Percentiles rank a stretch among this genome's conserved stretches.
Conservation (phyloP, 139 green algal species). For the Volvox africanus region DNA sequence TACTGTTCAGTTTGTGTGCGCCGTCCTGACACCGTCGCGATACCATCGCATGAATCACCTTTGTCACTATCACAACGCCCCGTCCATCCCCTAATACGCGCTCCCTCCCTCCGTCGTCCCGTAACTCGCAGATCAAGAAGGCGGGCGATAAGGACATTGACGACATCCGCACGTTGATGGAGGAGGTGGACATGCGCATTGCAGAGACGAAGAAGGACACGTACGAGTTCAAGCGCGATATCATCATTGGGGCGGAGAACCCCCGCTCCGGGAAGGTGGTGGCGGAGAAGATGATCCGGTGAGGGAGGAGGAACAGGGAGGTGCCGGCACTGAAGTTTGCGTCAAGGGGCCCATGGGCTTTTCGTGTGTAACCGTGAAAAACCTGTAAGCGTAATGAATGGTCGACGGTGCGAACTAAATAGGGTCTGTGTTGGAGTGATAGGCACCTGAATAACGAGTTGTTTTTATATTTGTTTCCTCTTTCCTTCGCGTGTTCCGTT, state of each 20-base stretch:
- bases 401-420: no score
- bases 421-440: no score
- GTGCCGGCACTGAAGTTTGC: no score
- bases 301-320: neutral
- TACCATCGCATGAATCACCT: neutral
- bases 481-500: no score
- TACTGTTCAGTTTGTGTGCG: no score
- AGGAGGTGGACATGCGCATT: slow-evolving; percentile 85
- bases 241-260: slow-evolving; percentile 87
- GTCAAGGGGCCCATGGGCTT: no score
- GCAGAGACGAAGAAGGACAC: slow-evolving; percentile 83
- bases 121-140: slow-evolving; percentile 55
- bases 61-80: neutral
- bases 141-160: slow-evolving; percentile 77
- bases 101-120: neutral
- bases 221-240: slow-evolving; percentile 90
- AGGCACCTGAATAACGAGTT: no score
- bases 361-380: no score
- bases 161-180: slow-evolving; percentile 79
- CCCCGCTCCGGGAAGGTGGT: slow-evolving; percentile 75
- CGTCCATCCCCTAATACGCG: neutral
- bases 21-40: neutral
- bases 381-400: no score
- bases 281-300: slow-evolving; percentile 81
- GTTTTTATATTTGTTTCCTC: no score